Evolutionary conservation across 1,284 basidiomycete genomes (phyloP), one percentile per base, ranked within the genome.

Genomic region (Boletus semigastroideus): DNA sequence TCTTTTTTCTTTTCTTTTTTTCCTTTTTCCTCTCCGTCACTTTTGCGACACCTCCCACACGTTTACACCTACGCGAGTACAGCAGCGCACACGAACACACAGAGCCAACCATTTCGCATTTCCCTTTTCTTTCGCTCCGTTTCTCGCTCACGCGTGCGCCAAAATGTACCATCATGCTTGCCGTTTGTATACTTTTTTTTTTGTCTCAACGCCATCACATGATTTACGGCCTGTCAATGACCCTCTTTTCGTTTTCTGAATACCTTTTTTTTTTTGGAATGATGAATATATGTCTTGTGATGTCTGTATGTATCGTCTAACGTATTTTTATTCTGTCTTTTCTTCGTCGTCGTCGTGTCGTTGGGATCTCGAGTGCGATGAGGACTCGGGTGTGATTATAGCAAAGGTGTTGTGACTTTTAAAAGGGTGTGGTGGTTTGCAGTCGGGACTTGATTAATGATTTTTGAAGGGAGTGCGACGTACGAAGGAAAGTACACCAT

Each of bases 271-370:
- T 25, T 25, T 5, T 25, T 25, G 25, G 25, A 25, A 25, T 25
- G 38, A 45, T 14, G 42, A 22, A 33, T 17, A 22, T n/a, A n/a
- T 14, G 22, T 9, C 12, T 11, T 17, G 25, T 25, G 25, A 5
- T 25, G 25, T 25, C 17, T 41, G 44, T 34, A 17, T 42, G 16
- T 38, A 38, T 44, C 49, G 31, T 55, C 44, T 49, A 49, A 37
- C 38, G 34, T 55, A 54, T 54, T 58, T 58, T 42, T 37, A n/a
- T n/a, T n/a, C n/a, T n/a, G n/a, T n/a, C 19, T 9, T 30, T 37
- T 9, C 8, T 13, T 13, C 14, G 16, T 6, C 5, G 10, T 13
- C 19, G n/a, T 7, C 8, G 9, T 30, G n/a, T 7, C 8, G 9
- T 14, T 17, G 30, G 10, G 25, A 2, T 16, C 16, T 36, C 34